Evolutionary conservation across 768 basidiomycete species (phyloP).

Genomic region (Chlorophyllum brunneum): DNA sequence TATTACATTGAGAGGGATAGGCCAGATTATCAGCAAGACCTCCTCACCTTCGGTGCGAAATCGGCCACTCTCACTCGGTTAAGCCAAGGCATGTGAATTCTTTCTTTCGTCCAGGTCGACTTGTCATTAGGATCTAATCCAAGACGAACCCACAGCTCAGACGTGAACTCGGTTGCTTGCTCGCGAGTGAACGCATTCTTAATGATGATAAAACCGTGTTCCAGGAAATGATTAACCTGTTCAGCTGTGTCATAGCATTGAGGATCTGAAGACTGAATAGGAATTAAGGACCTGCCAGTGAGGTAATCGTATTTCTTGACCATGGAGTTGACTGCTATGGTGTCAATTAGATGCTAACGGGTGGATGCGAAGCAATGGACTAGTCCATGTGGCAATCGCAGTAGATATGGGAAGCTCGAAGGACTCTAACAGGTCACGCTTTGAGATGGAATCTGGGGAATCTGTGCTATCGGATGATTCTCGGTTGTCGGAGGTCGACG

Average conservation of each 20-base stretch:
- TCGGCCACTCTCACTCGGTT: slow-evolving; percentile 39
- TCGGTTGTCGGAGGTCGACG: background rate
- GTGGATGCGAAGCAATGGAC: background rate
- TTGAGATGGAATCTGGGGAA: background rate
- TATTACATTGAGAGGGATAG: slow-evolving; percentile 16
- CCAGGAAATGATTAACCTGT: slow-evolving; percentile 51
- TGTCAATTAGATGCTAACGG: background rate
- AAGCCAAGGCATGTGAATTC: slow-evolving; percentile 55
- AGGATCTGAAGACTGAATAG: background rate
- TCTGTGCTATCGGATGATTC: background rate
- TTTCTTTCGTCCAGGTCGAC: slow-evolving; percentile 49
- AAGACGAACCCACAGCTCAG: slow-evolving; percentile 48
- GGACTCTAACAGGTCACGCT: background rate
- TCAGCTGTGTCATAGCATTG: slow-evolving; percentile 27
- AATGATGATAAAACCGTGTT: slow-evolving; percentile 51
- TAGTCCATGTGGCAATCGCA: slow-evolving; percentile 5
- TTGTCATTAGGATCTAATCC: slow-evolving; percentile 51
- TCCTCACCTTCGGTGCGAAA: slow-evolving; percentile 54
- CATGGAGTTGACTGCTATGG: slow-evolving; percentile 18
- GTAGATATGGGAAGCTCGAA: background rate
- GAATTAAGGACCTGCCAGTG: slow-evolving; percentile 24
- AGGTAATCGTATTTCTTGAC: slow-evolving; percentile 33
- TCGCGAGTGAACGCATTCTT: slow-evolving; percentile 49
- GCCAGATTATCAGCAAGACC: slow-evolving; percentile 23
- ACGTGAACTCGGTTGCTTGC: slow-evolving; percentile 45